A percentile compares a stretch with the other conserved stretches of the same genome.
Conservation (phyloP, 805 yeast species). For the Candida vartiovaarae region DNA sequence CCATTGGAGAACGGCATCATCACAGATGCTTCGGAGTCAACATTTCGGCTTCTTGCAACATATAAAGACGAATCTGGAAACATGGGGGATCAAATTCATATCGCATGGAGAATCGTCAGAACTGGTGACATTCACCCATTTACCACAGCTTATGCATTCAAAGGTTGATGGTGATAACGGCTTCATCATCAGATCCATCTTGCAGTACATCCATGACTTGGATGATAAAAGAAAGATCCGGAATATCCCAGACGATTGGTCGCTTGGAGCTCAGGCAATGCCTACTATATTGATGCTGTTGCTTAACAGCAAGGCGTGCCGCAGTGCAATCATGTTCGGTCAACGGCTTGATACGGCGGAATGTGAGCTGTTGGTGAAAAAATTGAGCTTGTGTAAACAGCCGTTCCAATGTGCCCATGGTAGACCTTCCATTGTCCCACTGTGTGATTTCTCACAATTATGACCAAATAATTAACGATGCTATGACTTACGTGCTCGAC, state of each 20-base stretch:
- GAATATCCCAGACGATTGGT: conserved; percentile 27
- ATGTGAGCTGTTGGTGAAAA: conserved; percentile 36
- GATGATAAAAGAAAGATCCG: conserved; percentile 24
- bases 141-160: conserved; percentile 37
- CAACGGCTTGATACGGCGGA: conserved; percentile 35
- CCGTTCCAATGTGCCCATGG: conserved; percentile 89
- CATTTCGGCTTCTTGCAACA: conserved; percentile 26
- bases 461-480: neutral
- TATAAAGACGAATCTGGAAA: conserved; percentile 24
- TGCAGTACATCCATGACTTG: conserved; percentile 40
- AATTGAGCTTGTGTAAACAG: conserved; percentile 39
- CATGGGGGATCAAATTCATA: conserved; percentile 39
- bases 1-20: conserved; percentile 7
- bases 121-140: conserved; percentile 28
- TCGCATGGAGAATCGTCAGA: neutral
- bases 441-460: conserved; percentile 23
- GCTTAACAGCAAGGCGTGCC: conserved; percentile 57
- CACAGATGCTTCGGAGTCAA: conserved; percentile 22
- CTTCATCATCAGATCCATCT: conserved; percentile 31
- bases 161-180: conserved; percentile 25
- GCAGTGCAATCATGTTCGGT: conserved; percentile 69
- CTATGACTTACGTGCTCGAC: neutral
- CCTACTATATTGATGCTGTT: conserved; percentile 47
- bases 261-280: conserved; percentile 31
- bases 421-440: conserved; percentile 62